Base-by-base conservation (phyloP, 345 rosid genomes). In the Cochlearia excelsa region DNA sequence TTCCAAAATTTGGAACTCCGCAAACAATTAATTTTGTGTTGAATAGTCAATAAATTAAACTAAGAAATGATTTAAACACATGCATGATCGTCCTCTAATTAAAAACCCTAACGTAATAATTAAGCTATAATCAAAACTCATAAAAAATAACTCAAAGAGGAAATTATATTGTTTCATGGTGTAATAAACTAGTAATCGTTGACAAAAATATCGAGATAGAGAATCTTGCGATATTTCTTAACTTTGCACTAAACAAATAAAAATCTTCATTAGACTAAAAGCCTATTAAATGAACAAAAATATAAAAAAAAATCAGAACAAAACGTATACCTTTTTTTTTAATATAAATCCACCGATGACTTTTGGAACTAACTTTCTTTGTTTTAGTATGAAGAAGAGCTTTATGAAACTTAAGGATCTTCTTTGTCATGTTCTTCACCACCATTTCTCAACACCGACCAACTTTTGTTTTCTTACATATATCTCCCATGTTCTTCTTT, bases 401-500 rank as follows among this genome's bases (percentile, higher is more conserved):
- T 16, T 16, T 16, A 16, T 16, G 23, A 16, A 16, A 16, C 23
- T 16, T 16, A 16, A 16, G 23, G 23, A 16, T 16, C 34, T 51
- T 23, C 41, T 51, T 51, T 51, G 56, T 51, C 29, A 6, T 16
- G n/a, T 51, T 51, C n/a, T 34, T 23, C 41, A 51, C 55, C 55
- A 51, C 23, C 40, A 8, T 9, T 11, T 26, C 41, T 34, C 55
- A 28, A 51, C 40, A 28, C 42, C 56, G n/a, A 51, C 41, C 41
- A 33, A 16, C 56, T 41, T 34, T 39, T 53, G 9, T 33, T 52
- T 35, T 16, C 23, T 33, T 39, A 35, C 26, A 4, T 6, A 23
- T 52, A 34, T 51, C n/a, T 51, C 56, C n/a, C 56, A 51, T 51
- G 42, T 31, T 51, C 56, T 34, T 51, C 7, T 51, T 51, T 51